These are phyloP conservation scores for Ustilago esculenta DNA, from an alignment of 1,284 basidiomycete genomes.

Conservation along the genomic window DNA sequence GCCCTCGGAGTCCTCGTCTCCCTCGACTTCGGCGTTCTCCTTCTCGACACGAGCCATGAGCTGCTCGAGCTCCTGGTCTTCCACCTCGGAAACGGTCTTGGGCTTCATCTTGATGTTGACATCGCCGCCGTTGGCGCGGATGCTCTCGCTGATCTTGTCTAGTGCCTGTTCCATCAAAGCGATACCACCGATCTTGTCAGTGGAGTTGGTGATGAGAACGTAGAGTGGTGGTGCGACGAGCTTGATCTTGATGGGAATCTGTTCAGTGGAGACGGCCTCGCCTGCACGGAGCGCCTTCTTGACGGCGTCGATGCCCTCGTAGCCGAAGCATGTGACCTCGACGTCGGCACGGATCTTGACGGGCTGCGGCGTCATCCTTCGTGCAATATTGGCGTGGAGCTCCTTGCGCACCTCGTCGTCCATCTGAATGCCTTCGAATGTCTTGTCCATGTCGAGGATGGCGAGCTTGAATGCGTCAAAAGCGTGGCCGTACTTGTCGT, in stretches of 20 bases:
- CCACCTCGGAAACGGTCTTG: slow-evolving; percentile 66
- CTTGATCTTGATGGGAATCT: slow-evolving; percentile 96
- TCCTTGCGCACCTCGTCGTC: slow-evolving; percentile 74
- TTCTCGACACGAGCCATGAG: slow-evolving; percentile 67
- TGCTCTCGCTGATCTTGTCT: slow-evolving; percentile 84
- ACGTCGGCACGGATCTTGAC: slow-evolving; percentile 99
- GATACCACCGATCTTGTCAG: slow-evolving; percentile 94
- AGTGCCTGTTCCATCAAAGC: slow-evolving; percentile 93
- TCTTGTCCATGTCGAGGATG: slow-evolving; percentile 79
- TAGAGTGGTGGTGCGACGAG: slow-evolving; percentile 96
- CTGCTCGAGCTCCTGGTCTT: slow-evolving; percentile 67
- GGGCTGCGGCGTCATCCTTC: slow-evolving; percentile 94
- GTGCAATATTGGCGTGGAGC: slow-evolving; percentile 86
- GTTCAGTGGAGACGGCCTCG: slow-evolving; percentile 84
- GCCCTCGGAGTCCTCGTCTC: slow-evolving; percentile 62
- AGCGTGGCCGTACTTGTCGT: slow-evolving; percentile 89
- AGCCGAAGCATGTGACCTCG: slow-evolving; percentile 95
- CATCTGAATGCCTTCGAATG: slow-evolving; percentile 78
- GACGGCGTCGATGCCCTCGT: slow-evolving; percentile 97
- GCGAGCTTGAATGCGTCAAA: slow-evolving; percentile 98
- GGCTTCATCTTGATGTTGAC: slow-evolving; percentile 94
- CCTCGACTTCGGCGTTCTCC: slow-evolving; percentile 67
- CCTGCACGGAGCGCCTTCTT: slow-evolving; percentile 89
- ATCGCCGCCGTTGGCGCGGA: slow-evolving; percentile 79
- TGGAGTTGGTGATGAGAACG: slow-evolving; percentile 93